Evolutionary conservation across 179 eudicot species (phyloP).

Genomic region (Drosera spatulata): DNA sequence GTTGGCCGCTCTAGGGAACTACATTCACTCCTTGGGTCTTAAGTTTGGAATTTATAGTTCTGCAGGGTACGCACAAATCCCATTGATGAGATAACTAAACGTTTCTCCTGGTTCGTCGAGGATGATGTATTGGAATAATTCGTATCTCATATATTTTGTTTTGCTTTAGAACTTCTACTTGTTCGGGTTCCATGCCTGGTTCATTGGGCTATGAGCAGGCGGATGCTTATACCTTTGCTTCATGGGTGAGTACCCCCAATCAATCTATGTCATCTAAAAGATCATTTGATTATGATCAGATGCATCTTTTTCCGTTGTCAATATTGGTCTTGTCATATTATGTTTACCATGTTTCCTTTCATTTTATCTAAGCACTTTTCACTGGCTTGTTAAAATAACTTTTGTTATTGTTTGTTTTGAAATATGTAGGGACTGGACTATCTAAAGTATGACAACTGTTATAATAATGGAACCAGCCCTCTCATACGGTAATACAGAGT

Average conservation of each 20-base stretch:
- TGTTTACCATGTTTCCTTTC: no score
- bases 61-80: slow-evolving; percentile 52
- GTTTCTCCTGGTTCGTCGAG: no score
- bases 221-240: slow-evolving; percentile 33
- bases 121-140: background rate
- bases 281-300: background rate
- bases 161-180: slow-evolving; percentile 4
- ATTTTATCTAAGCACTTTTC: no score
- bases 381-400: no score
- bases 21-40: slow-evolving; percentile 85
- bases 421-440: slow-evolving; percentile 1
- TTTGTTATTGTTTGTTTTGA: no score
- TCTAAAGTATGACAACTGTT: background rate
- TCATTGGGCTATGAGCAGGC: slow-evolving; percentile 29
- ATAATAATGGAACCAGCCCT: background rate
- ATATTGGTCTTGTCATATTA: no score
- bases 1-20: slow-evolving; percentile 74
- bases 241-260: slow-evolving; percentile 16
- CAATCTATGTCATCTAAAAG: background rate
- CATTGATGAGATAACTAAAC: no score
- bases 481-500: background rate
- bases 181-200: slow-evolving; percentile 30
- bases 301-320: no score
- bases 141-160: background rate
- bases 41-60: slow-evolving; percentile 79